Percentiles rank a stretch among this genome's conserved stretches.
Conservation (phyloP, 2,329 filamentous ascomycete genomes). For the Colletotrichum trifolii region DNA sequence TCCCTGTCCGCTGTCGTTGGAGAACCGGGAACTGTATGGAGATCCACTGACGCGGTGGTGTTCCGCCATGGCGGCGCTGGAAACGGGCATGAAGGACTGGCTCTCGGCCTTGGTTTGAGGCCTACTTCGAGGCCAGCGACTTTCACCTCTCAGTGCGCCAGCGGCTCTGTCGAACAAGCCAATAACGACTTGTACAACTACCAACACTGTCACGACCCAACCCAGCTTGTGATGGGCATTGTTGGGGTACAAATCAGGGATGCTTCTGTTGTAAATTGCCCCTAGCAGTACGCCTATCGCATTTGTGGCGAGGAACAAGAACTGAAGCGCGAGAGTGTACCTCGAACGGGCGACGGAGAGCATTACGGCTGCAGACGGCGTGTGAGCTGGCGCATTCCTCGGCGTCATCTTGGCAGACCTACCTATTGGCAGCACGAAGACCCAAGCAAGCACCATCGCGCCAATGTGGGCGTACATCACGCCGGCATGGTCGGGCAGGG, state of each 20-base stretch:
- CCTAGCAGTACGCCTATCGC: slow-evolving; percentile 72
- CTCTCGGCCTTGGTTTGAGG: slow-evolving; percentile 54
- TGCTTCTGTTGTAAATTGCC: slow-evolving; percentile 80
- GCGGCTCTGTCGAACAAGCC: slow-evolving; percentile 72
- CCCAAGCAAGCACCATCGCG: slow-evolving; percentile 78
- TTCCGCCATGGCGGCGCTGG: slow-evolving; percentile 64
- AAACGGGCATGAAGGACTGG: slow-evolving; percentile 71
- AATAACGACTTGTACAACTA: slow-evolving; percentile 76
- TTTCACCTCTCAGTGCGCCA: slow-evolving; percentile 42
- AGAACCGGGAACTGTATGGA: slow-evolving; percentile 62
- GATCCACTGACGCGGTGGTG: slow-evolving; percentile 53
- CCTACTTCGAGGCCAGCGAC: background rate
- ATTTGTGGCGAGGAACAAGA: slow-evolving; percentile 74
- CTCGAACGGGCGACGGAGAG: slow-evolving; percentile 84
- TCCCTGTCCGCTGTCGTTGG: slow-evolving; percentile 79
- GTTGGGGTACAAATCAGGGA: slow-evolving; percentile 86
- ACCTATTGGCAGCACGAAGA: slow-evolving; percentile 79
- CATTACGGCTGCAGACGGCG: slow-evolving; percentile 74
- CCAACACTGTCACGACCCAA: slow-evolving; percentile 82
- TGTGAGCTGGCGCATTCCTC: slow-evolving; percentile 17
- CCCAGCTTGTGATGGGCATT: slow-evolving; percentile 91
- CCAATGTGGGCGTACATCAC: slow-evolving; percentile 77
- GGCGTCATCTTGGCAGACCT: slow-evolving; percentile 48
- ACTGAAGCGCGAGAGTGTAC: slow-evolving; percentile 75
- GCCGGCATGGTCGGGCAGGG: slow-evolving; percentile 61